Evolutionary conservation across 805 yeast genomes (phyloP).

Genomic region (Candida adriatica): DNA sequence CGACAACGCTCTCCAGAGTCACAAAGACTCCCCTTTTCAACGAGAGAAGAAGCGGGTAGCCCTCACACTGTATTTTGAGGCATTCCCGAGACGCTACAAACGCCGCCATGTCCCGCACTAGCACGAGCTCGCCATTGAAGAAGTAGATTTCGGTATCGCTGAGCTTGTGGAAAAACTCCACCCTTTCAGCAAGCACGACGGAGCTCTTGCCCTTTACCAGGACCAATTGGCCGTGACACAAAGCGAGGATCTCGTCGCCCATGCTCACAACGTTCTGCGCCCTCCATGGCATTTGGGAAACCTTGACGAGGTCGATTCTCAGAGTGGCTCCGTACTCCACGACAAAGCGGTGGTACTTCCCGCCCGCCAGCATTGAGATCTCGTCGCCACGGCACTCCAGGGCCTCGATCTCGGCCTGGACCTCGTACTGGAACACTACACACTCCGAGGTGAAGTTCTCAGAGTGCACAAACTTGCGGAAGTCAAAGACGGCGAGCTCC

Average conservation of each 20-base stretch:
- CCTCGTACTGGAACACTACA: slow-evolving; percentile 26
- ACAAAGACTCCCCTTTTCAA: slow-evolving; percentile 29
- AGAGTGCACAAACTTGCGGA: slow-evolving; percentile 12
- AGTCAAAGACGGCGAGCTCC: slow-evolving; percentile 22
- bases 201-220: slow-evolving; percentile 8
- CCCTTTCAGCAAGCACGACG: slow-evolving; percentile 18
- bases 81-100: too few relatives aligned
- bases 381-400: slow-evolving; percentile 19
- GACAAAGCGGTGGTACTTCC: slow-evolving; percentile 19
- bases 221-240: slow-evolving; percentile 22
- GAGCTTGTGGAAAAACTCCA: slow-evolving; percentile 22
- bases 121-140: slow-evolving; percentile 28
- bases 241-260: slow-evolving; percentile 18
- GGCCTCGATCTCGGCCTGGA: slow-evolving; percentile 13
- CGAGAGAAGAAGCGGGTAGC: slow-evolving; percentile 22
- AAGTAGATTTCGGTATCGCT: slow-evolving; percentile 25
- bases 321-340: slow-evolving; percentile 11
- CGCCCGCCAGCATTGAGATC: slow-evolving; percentile 16
- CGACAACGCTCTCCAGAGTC: slow-evolving; percentile 33
- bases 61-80: slow-evolving; percentile 24
- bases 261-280: slow-evolving; percentile 6
- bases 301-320: slow-evolving; percentile 17
- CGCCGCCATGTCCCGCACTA: slow-evolving; percentile 5
- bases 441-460: slow-evolving; percentile 18
- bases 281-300: slow-evolving; percentile 12